A percentile compares a stretch with the other conserved stretches of the same genome.
phyloP scores from a whole-genome alignment of 1,284 basidiomycete species.

The Irpex sp. region DNA sequence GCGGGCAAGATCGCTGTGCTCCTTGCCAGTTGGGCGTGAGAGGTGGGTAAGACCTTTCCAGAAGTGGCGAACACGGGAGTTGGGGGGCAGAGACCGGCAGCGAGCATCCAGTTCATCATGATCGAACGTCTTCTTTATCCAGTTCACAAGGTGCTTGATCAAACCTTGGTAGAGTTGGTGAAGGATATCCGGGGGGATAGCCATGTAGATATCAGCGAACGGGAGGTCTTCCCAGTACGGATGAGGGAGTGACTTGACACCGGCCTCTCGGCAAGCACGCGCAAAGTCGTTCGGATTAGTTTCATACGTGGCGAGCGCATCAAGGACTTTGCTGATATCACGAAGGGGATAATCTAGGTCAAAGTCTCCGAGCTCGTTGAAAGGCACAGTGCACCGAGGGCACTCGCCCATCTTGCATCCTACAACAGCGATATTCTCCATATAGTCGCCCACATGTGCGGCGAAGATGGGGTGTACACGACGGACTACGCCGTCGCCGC shows the following conservation, averaged over 20 bases:
- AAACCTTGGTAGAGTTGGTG: constrained; percentile 36
- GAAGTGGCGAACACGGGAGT: constrained; percentile 33
- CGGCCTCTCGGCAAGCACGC: background rate
- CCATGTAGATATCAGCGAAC: constrained; percentile 26
- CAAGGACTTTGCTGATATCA: background rate
- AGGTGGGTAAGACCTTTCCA: constrained; percentile 31
- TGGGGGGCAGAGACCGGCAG: constrained; percentile 25
- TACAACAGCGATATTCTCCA: background rate
- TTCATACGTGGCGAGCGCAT: background rate
- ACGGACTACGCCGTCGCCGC: constrained; percentile 16
- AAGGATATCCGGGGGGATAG: constrained; percentile 38
- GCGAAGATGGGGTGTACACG: constrained; percentile 19
- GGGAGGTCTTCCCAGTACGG: constrained; percentile 35
- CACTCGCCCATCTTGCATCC: background rate
- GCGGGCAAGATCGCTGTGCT: constrained; percentile 18
- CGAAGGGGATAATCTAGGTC: background rate
- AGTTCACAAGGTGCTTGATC: constrained; percentile 25
- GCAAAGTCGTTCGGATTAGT: constrained; percentile 8
- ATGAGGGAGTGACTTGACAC: constrained; percentile 11
- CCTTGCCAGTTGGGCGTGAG: constrained; percentile 15
- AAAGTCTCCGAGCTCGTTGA: background rate
- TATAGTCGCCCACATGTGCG: constrained; percentile 2
- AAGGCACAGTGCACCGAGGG: background rate
- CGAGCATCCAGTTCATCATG: constrained; percentile 23
- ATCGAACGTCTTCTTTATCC: constrained; percentile 14